These are phyloP conservation scores for Zymoseptoria ardabiliae DNA, from an alignment of 2,329 filamentous ascomycete species.

Conservation along the genomic window DNA sequence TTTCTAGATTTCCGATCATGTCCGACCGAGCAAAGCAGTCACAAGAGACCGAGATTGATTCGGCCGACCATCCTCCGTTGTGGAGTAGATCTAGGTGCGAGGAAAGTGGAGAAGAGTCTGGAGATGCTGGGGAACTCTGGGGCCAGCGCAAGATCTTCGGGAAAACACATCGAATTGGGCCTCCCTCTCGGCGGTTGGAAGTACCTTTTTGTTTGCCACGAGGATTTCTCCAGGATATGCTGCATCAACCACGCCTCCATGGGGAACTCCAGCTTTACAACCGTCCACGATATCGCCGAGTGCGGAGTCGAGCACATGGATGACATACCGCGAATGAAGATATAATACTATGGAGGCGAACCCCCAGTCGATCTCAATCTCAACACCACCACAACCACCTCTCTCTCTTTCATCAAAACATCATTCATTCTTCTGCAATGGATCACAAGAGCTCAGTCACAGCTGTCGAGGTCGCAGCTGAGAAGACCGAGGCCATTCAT, in stretches of 20 bases:
- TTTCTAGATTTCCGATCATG: background rate
- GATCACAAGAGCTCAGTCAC: constrained; percentile 6
- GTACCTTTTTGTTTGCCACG: constrained; percentile 33
- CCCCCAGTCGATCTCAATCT: background rate
- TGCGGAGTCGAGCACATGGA: constrained; percentile 26
- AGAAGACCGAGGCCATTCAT: constrained; percentile 14
- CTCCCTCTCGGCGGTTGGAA: constrained; percentile 30
- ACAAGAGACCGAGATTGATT: too few relatives aligned
- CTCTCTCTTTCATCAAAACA: background rate
- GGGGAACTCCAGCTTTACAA: constrained; percentile 25
- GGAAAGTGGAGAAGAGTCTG: too few relatives aligned
- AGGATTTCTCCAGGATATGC: constrained; percentile 22
- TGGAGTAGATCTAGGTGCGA: constrained; percentile 28
- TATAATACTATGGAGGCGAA: background rate
- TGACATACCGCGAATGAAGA: background rate
- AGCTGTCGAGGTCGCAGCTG: constrained; percentile 4
- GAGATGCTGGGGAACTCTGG: too few relatives aligned
- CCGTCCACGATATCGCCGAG: constrained; percentile 48
- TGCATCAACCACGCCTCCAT: constrained; percentile 24
- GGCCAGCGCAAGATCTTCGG: too few relatives aligned
- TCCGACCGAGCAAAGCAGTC: background rate
- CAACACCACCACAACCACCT: background rate
- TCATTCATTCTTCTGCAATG: background rate
- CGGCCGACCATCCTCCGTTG: constrained; percentile 24
- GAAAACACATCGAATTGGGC: too few relatives aligned